Conservation (phyloP, 75 land plant species). For the Pinus tabuliformis region DNA sequence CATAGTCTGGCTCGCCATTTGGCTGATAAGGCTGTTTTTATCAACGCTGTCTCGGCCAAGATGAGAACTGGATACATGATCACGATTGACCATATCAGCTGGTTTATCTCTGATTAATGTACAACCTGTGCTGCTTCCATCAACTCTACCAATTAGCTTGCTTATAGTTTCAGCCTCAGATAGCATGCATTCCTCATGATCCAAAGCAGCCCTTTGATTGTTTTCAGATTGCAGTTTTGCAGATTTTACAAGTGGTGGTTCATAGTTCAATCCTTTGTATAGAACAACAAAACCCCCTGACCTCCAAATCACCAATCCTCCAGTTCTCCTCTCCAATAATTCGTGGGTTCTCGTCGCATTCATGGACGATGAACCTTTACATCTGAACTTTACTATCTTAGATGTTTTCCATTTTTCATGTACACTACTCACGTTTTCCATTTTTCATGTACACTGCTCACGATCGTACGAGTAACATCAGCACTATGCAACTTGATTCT, state of each 20-base stretch:
- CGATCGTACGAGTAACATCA: constrained; percentile 72
- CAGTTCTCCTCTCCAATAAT: constrained; percentile 86
- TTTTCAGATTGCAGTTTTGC: constrained; percentile 8
- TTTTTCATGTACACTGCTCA: constrained; percentile 56
- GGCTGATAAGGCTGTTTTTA: constrained; percentile 8
- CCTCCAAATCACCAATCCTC: constrained; percentile 94
- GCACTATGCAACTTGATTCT: constrained; percentile 59
- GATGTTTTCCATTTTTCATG: constrained; percentile 45
- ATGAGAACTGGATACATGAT: not conserved
- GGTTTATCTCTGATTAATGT: not conserved
- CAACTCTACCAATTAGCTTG: not conserved
- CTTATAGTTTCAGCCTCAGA: not conserved
- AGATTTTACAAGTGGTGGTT: constrained; percentile 32
- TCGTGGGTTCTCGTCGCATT: constrained; percentile 87
- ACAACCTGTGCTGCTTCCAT: not conserved
- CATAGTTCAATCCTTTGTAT: constrained; percentile 78
- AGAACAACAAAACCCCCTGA: constrained; percentile 73
- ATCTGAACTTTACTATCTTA: constrained; percentile 79
- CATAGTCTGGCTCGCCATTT: constrained; percentile 36
- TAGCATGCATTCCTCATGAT: not conserved
- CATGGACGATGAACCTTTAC: constrained; percentile 70
- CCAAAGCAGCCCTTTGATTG: not conserved
- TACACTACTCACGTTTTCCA: too few species aligned
- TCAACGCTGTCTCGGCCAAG: not conserved
- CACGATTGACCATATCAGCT: not conserved